Evolutionary conservation across 805 yeast genomes (phyloP).

Genomic region (Lachancea cidri): DNA sequence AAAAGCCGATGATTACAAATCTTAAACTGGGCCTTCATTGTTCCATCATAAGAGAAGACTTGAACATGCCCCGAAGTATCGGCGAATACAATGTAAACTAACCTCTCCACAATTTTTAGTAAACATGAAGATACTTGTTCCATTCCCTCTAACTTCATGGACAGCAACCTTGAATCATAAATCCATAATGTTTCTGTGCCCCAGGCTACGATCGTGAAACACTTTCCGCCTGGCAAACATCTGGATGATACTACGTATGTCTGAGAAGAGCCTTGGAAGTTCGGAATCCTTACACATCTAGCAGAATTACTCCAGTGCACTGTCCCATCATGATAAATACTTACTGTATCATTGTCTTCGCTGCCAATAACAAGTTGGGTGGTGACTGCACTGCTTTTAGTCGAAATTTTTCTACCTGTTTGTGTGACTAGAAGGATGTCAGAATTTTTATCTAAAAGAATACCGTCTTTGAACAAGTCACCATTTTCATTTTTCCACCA

Average conservation of each 20-base stretch:
- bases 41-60: slow-evolving; percentile 2
- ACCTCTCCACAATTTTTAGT: neutral
- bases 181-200: slow-evolving; percentile 2
- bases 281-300: neutral
- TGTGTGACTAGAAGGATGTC: slow-evolving; percentile 6
- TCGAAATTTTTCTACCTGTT: slow-evolving; percentile 2
- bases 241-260: neutral
- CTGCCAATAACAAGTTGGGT: neutral
- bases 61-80: slow-evolving; percentile 3
- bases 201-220: slow-evolving; percentile 6
- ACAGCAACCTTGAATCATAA: neutral
- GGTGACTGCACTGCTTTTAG: neutral
- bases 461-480: slow-evolving; percentile 6
- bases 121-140: slow-evolving; percentile 3
- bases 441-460: neutral
- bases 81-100: neutral
- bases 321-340: neutral
- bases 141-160: neutral
- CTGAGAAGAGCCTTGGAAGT: neutral
- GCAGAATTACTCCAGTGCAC: slow-evolving; percentile 2
- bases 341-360: neutral
- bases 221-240: neutral
- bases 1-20: slow-evolving; percentile 2
- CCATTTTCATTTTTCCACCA: slow-evolving; percentile 14
- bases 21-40: neutral